Base-by-base conservation (phyloP, 441 rosid species). In the Bocquillonia castaneifolia region DNA sequence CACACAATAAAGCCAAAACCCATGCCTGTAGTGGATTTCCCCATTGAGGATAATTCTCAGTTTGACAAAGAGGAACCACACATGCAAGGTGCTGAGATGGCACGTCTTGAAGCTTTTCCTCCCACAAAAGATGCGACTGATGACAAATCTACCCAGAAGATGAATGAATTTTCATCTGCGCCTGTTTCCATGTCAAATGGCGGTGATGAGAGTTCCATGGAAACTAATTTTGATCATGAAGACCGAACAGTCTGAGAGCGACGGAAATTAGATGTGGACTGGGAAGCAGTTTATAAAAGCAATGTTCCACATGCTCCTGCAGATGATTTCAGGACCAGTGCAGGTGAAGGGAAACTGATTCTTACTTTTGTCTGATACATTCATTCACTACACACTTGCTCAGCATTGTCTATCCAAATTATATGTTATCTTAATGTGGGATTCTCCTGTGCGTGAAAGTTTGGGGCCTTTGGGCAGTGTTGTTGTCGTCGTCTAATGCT, bases 111-210 rank as follows among this genome's bases (percentile, higher is more conserved):
- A 61, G 69, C 69, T 76, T 58, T 50, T 56, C 62, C 66, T 53
- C 68, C 67, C 40, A 47, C 45, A 10, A 56, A 61, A 61, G 28
- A 47, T 34, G 63, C 74, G 48, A 78, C 63, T 64, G 72, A 72
- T 73, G 72, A 60, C 63, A 59, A 61, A 70, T 37, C 48, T 12
- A 22, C 42, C 13, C 68, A 66, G 36, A 70, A 64, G 36, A 36
- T 52, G 10, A 36, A 32, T 37, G 66, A 51, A 56, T n/a, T n/a
- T 48, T 52, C 72, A 22, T 59, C 39, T 22, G 59, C 42, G 32
- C 72, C 67, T 48, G 64, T 52, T 36, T 25, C 76, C 10, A 25
- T 51, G 47, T 57, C 31, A 44, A 67, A 7, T 37, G 48, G 39
- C 36, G 28, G 15, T 1, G 25, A 51, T 44, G 57, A 20, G 32